Evolutionary conservation across 169 alveolate species (phyloP).

Genomic region (Sarcocystis neurona): DNA sequence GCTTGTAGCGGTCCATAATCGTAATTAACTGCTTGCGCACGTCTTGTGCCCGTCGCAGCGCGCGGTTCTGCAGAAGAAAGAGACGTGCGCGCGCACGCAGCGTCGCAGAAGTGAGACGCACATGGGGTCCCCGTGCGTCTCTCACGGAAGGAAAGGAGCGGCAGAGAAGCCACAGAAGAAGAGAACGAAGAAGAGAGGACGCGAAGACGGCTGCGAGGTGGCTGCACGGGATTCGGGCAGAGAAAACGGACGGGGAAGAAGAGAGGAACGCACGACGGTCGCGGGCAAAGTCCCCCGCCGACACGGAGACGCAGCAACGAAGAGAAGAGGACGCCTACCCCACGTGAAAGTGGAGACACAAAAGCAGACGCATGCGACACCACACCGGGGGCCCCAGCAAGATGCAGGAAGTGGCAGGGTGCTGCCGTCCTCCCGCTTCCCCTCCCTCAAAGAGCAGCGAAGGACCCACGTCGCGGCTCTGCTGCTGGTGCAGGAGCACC

Average conservation of each 20-base stretch:
- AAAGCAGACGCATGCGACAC: too few species aligned
- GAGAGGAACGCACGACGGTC: neutral
- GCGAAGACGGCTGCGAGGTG: too few species aligned
- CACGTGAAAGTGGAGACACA: neutral
- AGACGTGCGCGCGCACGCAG: slow-evolving; percentile 7
- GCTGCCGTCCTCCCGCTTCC: too few species aligned
- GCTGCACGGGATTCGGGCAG: too few species aligned
- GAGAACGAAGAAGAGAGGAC: neutral
- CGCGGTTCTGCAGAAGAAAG: slow-evolving; percentile 76
- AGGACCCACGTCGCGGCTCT: too few species aligned
- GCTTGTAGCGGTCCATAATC: slow-evolving; percentile 94
- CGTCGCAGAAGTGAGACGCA: too few species aligned
- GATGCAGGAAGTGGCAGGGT: too few species aligned
- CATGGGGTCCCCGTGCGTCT: neutral
- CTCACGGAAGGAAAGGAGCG: neutral
- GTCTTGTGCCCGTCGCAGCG: slow-evolving; percentile 96
- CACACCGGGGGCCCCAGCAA: too few species aligned
- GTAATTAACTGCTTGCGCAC: slow-evolving; percentile 93
- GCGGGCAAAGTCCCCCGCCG: neutral
- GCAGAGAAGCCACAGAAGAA: neutral
- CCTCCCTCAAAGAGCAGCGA: too few species aligned
- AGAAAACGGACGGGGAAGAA: too few species aligned
- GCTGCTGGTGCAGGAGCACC: too few species aligned
- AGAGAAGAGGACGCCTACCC: neutral
- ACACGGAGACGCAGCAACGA: neutral